phyloP scores from a whole-genome alignment of 352 stramenopile genomes.

The Phytophthora melonis region DNA sequence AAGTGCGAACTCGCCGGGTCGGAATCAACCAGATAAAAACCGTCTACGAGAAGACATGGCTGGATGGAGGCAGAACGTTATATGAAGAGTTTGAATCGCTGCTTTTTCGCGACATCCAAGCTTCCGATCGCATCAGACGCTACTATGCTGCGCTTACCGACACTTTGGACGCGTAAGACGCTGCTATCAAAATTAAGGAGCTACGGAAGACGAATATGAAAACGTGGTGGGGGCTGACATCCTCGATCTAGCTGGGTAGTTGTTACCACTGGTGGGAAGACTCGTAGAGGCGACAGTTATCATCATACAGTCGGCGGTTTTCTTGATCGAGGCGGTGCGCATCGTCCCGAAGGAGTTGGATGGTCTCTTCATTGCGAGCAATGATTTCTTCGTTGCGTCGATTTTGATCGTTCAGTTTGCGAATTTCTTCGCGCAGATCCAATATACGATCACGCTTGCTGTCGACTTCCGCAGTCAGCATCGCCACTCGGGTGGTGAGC shows the following conservation, averaged over 20 bases:
- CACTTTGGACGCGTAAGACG: not conserved
- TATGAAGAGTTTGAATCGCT: constrained; percentile 9
- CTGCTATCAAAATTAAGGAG: too few relatives aligned
- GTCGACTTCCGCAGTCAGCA: not conserved
- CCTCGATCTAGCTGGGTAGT: not conserved
- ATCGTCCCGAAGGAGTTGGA: not conserved
- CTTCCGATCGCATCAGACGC: not conserved
- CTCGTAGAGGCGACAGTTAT: not conserved
- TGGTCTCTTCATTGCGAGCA: not conserved
- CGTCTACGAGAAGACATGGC: constrained; percentile 30
- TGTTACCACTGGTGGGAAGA: not conserved
- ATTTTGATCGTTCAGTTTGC: not conserved
- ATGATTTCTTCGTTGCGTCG: not conserved
- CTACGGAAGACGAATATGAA: too few relatives aligned
- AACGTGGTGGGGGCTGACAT: not conserved
- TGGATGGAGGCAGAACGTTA: not conserved
- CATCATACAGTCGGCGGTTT: not conserved
- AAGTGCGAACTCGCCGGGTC: constrained; percentile 12
- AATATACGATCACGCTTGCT: not conserved
- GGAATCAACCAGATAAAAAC: constrained; percentile 31
- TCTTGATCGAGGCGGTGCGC: not conserved
- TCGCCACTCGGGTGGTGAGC: not conserved
- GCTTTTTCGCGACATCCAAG: constrained; percentile 9
- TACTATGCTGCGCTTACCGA: constrained; percentile 3
- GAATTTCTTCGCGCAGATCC: not conserved